Percentiles rank a stretch among this genome's conserved stretches.
phyloP scores from a whole-genome alignment of 192 early-diverging fungal species.

The Umbelopsis ramanniana region DNA sequence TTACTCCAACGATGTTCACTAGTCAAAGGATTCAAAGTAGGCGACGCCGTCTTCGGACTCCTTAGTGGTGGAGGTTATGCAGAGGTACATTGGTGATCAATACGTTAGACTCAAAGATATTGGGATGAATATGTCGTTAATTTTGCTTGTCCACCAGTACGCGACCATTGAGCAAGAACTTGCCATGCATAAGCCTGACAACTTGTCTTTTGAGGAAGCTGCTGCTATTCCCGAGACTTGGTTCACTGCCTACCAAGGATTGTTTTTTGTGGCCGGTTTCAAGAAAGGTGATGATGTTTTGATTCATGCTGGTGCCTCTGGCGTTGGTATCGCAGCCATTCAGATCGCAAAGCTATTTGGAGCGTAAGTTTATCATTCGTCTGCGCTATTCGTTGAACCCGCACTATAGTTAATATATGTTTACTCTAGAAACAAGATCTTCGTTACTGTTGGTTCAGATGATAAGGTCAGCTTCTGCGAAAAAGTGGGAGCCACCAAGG shows the following conservation, averaged over 20 bases:
- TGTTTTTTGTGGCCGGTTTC: slow-evolving; percentile 62
- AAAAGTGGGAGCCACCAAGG: slow-evolving; percentile 70
- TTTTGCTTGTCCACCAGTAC: slow-evolving; percentile 44
- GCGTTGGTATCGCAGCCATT: slow-evolving; percentile 80
- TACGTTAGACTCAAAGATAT: background rate
- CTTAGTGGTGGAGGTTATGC: slow-evolving; percentile 80
- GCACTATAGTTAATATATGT: background rate
- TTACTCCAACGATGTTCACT: background rate
- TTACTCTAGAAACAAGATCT: slow-evolving; percentile 51
- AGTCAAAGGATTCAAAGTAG: slow-evolving; percentile 57
- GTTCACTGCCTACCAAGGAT: slow-evolving; percentile 80
- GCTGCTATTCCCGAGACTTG: slow-evolving; percentile 79
- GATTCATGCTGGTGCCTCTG: slow-evolving; percentile 80
- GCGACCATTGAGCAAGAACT: slow-evolving; percentile 63
- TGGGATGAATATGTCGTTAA: background rate
- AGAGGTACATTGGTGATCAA: slow-evolving; percentile 39
- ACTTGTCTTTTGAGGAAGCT: slow-evolving; percentile 60
- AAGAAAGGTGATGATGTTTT: slow-evolving; percentile 67
- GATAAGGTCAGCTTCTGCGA: slow-evolving; percentile 72
- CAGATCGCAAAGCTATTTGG: slow-evolving; percentile 73
- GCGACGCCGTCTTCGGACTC: slow-evolving; percentile 76
- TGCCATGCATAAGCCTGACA: slow-evolving; percentile 61
- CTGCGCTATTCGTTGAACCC: background rate
- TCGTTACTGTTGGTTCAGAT: slow-evolving; percentile 70
- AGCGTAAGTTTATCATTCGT: slow-evolving; percentile 40